Evolutionary conservation across 768 basidiomycete species (phyloP).

Genomic region (Kwoniella sp.): DNA sequence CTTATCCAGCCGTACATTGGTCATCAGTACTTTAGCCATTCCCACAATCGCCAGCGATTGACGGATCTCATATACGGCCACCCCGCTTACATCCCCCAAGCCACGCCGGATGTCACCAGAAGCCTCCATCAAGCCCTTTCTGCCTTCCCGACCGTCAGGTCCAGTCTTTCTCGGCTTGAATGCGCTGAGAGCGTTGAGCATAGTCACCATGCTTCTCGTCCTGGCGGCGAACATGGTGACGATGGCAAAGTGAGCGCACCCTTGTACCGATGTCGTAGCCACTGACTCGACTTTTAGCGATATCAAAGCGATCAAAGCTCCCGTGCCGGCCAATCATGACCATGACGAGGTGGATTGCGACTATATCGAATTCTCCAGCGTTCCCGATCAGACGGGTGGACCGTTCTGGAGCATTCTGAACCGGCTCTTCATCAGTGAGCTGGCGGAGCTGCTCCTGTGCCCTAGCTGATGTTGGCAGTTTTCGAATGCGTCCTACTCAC

Average conservation of each 20-base stretch:
- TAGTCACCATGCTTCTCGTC: constrained; percentile 72
- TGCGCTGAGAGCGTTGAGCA: constrained; percentile 68
- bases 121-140: constrained; percentile 25
- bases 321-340: not conserved
- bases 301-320: constrained; percentile 42
- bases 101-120: constrained; percentile 10
- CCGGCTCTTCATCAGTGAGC: constrained; percentile 66
- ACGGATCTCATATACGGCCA: too few relatives aligned
- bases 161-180: constrained; percentile 60
- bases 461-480: constrained; percentile 45
- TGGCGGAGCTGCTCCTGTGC: not conserved
- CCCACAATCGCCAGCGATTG: too few relatives aligned
- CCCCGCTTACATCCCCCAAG: not conserved
- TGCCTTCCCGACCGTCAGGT: constrained; percentile 37
- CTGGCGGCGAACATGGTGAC: constrained; percentile 61
- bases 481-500: constrained; percentile 76
- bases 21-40: too few relatives aligned
- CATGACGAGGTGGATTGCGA: constrained; percentile 57
- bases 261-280: not conserved
- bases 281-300: constrained; percentile 27
- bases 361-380: constrained; percentile 67
- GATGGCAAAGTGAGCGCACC: constrained; percentile 39
- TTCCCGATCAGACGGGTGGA: constrained; percentile 86
- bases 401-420: constrained; percentile 88
- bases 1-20: constrained; percentile 5